Percentiles rank a stretch among this genome's conserved stretches.
These are phyloP conservation scores for Periconia digitata DNA, from an alignment of 2,329 filamentous ascomycete genomes.

Conservation along the genomic window DNA sequence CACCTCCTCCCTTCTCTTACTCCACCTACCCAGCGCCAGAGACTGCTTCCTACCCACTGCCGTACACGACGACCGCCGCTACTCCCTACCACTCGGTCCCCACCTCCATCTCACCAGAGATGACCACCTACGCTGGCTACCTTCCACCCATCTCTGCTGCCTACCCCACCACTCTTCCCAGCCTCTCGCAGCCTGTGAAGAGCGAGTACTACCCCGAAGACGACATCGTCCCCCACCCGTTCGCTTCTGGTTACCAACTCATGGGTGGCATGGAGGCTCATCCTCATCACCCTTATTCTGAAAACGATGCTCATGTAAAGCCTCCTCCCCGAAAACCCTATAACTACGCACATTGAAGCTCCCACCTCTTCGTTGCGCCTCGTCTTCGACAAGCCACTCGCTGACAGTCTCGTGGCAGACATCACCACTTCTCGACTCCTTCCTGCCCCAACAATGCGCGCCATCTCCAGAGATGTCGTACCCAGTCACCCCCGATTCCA, in stretches of 20 bases:
- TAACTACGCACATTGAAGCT: slow-evolving; percentile 33
- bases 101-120: slow-evolving; percentile 39
- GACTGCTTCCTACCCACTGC: slow-evolving; percentile 60
- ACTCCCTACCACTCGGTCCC: slow-evolving; percentile 44
- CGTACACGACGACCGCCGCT: slow-evolving; percentile 51
- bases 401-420: slow-evolving; percentile 58
- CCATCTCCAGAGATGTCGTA: slow-evolving; percentile 47
- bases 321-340: slow-evolving; percentile 46
- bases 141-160: slow-evolving; percentile 49
- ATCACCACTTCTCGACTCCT: slow-evolving; percentile 74
- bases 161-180: slow-evolving; percentile 61
- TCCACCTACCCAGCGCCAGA: slow-evolving; percentile 68
- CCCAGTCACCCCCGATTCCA: slow-evolving; percentile 72
- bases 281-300: slow-evolving; percentile 63
- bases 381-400: slow-evolving; percentile 32
- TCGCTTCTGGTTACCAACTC: slow-evolving; percentile 69
- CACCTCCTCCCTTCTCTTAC: slow-evolving; percentile 70
- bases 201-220: slow-evolving; percentile 63
- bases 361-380: slow-evolving; percentile 28
- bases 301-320: slow-evolving; percentile 76
- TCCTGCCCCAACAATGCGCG: slow-evolving; percentile 61
- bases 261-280: slow-evolving; percentile 66
- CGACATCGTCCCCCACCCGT: slow-evolving; percentile 59
- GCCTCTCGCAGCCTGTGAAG: slow-evolving; percentile 65
- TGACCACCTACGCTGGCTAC: slow-evolving; percentile 58